Conservation (phyloP, 2,329 filamentous ascomycete species). For the Ceratocystis harringtonii region DNA sequence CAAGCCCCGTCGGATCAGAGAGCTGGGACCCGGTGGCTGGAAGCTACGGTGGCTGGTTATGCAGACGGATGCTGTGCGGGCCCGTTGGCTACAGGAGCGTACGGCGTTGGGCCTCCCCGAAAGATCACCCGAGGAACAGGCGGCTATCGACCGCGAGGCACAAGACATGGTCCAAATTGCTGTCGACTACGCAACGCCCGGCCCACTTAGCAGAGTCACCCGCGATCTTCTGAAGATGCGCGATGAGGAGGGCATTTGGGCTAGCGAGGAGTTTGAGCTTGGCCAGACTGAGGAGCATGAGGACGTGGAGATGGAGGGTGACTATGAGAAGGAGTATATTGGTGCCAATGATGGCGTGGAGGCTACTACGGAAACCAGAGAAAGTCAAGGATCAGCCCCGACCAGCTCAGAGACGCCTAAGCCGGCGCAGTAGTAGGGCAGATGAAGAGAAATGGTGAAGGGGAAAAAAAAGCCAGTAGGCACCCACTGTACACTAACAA, state of each 20-base stretch:
- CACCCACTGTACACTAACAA: constrained; percentile 7
- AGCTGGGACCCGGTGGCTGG: constrained; percentile 85
- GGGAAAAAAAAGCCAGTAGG: neutral
- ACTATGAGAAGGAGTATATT: constrained; percentile 26
- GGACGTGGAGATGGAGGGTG: constrained; percentile 25
- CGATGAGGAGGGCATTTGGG: constrained; percentile 20
- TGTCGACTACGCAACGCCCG: constrained; percentile 30
- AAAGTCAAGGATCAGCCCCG: neutral
- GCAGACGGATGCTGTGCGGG: constrained; percentile 54
- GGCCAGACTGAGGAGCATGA: constrained; percentile 28
- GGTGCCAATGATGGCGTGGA: constrained; percentile 24
- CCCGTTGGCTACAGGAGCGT: constrained; percentile 51
- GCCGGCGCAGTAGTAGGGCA: neutral
- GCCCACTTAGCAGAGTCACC: constrained; percentile 26
- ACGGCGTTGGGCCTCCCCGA: constrained; percentile 44
- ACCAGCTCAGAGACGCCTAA: neutral
- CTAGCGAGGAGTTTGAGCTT: constrained; percentile 32
- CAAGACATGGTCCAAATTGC: constrained; percentile 29
- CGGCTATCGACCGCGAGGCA: constrained; percentile 24
- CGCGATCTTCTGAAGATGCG: constrained; percentile 28
- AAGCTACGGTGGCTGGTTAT: constrained; percentile 77
- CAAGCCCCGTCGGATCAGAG: constrained; percentile 62
- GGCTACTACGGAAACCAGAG: neutral
- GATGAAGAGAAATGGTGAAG: neutral
- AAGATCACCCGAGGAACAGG: constrained; percentile 24